Evolutionary conservation across 2,329 filamentous ascomycete species (phyloP).

Genomic region (Sclerotiophoma versabilis): DNA sequence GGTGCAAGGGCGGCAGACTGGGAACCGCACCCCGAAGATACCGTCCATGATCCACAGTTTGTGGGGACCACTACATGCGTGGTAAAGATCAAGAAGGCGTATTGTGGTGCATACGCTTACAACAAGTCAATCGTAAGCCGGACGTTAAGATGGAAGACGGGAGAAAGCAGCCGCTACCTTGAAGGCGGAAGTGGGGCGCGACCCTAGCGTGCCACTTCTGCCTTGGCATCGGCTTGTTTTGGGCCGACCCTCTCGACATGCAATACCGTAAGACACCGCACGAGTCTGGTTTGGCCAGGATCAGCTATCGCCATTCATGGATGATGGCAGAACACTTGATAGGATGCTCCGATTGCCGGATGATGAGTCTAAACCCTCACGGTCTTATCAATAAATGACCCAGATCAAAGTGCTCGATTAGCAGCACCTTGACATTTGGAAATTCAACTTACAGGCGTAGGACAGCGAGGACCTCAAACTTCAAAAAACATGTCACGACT

Average conservation of each 20-base stretch:
- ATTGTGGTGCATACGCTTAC: background rate
- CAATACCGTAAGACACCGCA: too few species aligned
- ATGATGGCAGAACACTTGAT: background rate
- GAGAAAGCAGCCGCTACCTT: background rate
- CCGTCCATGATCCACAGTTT: background rate
- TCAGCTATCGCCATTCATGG: background rate
- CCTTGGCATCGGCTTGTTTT: background rate
- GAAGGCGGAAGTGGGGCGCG: background rate
- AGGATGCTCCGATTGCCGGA: background rate
- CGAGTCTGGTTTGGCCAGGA: too few species aligned
- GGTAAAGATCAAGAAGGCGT: background rate
- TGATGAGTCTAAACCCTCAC: background rate
- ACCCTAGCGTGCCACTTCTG: too few species aligned
- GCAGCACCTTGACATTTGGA: too few species aligned
- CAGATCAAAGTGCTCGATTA: background rate
- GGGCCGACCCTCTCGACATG: background rate
- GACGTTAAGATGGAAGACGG: background rate
- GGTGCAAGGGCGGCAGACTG: background rate
- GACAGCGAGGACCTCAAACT: background rate
- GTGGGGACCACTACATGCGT: background rate
- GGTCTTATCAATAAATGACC: background rate
- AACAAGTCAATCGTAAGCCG: background rate
- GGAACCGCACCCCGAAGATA: background rate
- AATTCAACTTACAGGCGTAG: background rate
- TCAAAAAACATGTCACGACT: slow-evolving; percentile 25